These are phyloP conservation scores for Backusella psychrophila DNA, from an alignment of 192 early-diverging fungal species.

Conservation along the genomic window DNA sequence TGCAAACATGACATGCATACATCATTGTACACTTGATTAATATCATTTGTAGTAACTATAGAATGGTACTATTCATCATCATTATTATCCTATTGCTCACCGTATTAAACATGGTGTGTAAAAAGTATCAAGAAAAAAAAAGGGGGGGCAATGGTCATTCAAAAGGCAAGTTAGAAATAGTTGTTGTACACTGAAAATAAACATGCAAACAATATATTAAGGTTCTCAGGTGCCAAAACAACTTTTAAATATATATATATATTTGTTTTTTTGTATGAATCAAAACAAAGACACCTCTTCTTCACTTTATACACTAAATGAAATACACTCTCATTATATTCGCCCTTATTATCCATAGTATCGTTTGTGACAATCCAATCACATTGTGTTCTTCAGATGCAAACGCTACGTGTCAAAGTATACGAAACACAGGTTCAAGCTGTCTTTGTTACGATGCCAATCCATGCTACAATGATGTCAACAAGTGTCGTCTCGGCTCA, in stretches of 20 bases:
- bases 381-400: background rate
- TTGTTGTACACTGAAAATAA: too few species aligned
- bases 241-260: background rate
- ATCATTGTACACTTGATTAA: too few species aligned
- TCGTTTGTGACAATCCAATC: background rate
- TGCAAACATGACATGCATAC: too few species aligned
- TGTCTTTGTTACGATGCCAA: background rate
- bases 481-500: background rate
- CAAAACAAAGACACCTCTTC: background rate
- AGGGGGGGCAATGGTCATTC: too few species aligned
- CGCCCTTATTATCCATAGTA: background rate
- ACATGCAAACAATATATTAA: too few species aligned
- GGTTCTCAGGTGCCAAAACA: background rate
- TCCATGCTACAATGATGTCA: background rate
- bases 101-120: too few species aligned
- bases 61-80: too few species aligned
- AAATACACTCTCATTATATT: background rate
- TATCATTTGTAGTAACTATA: too few species aligned
- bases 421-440: background rate
- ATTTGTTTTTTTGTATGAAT: background rate
- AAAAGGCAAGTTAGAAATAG: too few species aligned
- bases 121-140: too few species aligned
- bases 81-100: too few species aligned
- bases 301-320: background rate
- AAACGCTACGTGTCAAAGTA: background rate